Percentiles rank a stretch among this genome's conserved stretches.
phyloP scores from a whole-genome alignment of 2,329 filamentous ascomycete genomes.

The Trichoderma asperellum region DNA sequence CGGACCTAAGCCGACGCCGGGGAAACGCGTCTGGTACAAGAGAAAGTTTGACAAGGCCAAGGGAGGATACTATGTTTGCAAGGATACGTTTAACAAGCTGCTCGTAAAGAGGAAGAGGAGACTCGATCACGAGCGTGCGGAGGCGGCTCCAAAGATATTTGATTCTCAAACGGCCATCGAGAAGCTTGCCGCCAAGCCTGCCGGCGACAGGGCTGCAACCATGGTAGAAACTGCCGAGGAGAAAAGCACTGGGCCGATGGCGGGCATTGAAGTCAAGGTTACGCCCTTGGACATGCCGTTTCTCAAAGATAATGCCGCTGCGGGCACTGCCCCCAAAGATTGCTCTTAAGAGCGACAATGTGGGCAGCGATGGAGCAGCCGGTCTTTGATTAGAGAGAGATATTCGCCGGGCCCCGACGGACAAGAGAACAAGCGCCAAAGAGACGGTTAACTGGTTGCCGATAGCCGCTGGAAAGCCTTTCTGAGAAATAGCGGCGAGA shows the following conservation, averaged over 20 bases:
- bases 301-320: background rate
- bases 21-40: background rate
- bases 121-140: background rate
- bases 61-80: background rate
- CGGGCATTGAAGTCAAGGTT: background rate
- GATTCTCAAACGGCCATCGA: conserved; percentile 2
- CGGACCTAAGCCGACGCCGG: background rate
- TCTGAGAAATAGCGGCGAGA: background rate
- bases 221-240: background rate
- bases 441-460: background rate
- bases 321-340: background rate
- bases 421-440: background rate
- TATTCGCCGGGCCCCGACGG: background rate
- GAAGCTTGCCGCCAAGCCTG: conserved; percentile 7
- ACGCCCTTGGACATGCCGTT: background rate
- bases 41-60: background rate
- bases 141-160: background rate
- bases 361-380: background rate
- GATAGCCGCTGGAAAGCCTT: background rate
- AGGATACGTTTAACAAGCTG: background rate
- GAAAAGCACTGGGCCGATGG: background rate
- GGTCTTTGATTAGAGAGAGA: background rate
- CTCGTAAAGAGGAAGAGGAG: background rate
- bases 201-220: background rate
- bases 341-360: background rate